These are phyloP conservation scores for Magnusiomyces suaveolens DNA, from an alignment of 1,139 yeast genomes.

Conservation along the genomic window DNA sequence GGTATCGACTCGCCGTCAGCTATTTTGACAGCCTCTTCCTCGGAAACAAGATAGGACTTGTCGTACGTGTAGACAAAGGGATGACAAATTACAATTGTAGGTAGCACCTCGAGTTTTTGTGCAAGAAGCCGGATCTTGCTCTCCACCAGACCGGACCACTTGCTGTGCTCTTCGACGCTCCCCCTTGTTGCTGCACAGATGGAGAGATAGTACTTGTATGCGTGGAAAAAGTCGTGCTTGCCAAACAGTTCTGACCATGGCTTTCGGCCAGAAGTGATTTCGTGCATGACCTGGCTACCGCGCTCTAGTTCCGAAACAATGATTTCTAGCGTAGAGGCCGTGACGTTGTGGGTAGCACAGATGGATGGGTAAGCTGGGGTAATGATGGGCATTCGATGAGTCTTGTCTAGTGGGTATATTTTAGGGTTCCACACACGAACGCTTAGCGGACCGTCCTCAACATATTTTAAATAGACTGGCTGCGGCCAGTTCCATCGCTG, in stretches of 20 bases:
- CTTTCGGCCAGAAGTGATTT: conserved; percentile 54
- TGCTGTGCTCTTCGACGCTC: conserved; percentile 66
- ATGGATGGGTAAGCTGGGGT: conserved; percentile 98
- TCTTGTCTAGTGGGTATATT: conserved; percentile 75
- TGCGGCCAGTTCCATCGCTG: conserved; percentile 98
- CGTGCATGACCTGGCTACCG: conserved; percentile 61
- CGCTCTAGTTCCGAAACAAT: conserved; percentile 66
- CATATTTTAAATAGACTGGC: conserved; percentile 82
- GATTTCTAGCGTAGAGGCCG: conserved; percentile 74
- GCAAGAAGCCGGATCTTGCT: conserved; percentile 74
- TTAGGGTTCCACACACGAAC: conserved; percentile 97
- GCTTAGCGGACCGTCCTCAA: conserved; percentile 94
- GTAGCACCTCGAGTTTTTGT: conserved; percentile 65
- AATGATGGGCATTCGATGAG: conserved; percentile 95
- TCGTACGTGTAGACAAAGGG: conserved; percentile 79
- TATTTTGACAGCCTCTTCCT: conserved; percentile 46
- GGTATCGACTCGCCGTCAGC: conserved; percentile 36
- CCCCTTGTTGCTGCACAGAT: conserved; percentile 69
- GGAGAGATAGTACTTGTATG: conserved; percentile 78
- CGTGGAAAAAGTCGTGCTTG: conserved; percentile 71
- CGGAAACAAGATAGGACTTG: conserved; percentile 43
- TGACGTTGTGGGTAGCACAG: conserved; percentile 98
- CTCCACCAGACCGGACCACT: conserved; percentile 90
- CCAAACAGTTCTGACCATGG: conserved; percentile 67
- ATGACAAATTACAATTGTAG: conserved; percentile 74